A percentile compares a stretch with the other conserved stretches of the same genome.
Conservation (phyloP, 805 yeast genomes). For the Schizosaccharomyces japonicus region DNA sequence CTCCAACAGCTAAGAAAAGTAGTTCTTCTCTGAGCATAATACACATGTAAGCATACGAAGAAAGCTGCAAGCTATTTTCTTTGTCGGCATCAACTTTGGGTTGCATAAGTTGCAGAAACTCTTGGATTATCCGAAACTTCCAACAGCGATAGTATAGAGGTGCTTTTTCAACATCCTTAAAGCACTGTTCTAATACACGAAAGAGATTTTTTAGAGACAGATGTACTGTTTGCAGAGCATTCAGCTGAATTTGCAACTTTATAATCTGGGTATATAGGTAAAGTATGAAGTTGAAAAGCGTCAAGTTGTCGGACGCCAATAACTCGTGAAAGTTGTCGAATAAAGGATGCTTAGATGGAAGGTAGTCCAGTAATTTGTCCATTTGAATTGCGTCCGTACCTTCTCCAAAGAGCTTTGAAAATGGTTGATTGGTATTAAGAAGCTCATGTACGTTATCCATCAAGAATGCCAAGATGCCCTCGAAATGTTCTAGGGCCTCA, state of each 20-base stretch:
- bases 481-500: not conserved
- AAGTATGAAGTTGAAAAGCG: not conserved
- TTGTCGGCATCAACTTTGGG: not conserved
- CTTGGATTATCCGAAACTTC: not conserved
- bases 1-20: too few relatives aligned
- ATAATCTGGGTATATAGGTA: not conserved
- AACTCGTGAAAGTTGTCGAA: not conserved
- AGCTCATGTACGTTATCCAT: not conserved
- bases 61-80: too few relatives aligned
- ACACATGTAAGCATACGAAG: too few relatives aligned
- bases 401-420: not conserved
- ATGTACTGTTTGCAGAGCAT: not conserved
- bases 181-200: not conserved
- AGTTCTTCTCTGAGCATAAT: too few relatives aligned
- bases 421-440: not conserved
- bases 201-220: not conserved
- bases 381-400: not conserved
- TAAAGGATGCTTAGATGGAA: not conserved
- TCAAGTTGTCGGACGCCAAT: not conserved
- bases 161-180: not conserved
- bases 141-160: not conserved
- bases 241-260: not conserved
- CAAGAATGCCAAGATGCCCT: not conserved
- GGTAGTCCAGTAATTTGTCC: not conserved
- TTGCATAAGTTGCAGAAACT: not conserved